Percentiles rank a stretch among this genome's conserved stretches.
Conservation (phyloP, 257 asterid genomes). For the Petrea volubilis region DNA sequence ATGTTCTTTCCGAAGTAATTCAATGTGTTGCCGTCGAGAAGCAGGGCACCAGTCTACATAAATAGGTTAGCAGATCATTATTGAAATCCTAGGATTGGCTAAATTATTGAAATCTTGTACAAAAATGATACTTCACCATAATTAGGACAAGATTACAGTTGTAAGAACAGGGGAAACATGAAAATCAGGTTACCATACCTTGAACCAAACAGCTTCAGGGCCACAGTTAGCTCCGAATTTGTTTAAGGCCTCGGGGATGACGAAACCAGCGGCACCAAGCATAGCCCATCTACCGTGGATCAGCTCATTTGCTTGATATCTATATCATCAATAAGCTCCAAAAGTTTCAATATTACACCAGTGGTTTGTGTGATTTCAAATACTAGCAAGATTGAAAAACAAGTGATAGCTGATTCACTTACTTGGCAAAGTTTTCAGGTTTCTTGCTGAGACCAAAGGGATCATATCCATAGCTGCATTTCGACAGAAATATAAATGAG, state of each 20-base stretch:
- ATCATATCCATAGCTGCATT: conserved; percentile 92
- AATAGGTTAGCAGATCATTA: conserved; percentile 1
- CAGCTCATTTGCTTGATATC: conserved; percentile 89
- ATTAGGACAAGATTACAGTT: background rate
- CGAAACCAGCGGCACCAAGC: conserved; percentile 98
- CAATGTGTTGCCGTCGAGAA: conserved; percentile 96
- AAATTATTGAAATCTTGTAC: background rate
- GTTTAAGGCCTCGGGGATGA: conserved; percentile 98
- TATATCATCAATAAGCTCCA: conserved; percentile 19
- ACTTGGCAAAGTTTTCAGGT: conserved; percentile 89
- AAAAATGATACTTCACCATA: background rate
- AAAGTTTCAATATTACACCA: background rate
- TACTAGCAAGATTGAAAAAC: background rate
- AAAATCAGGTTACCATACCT: conserved; percentile 38
- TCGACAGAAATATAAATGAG: background rate
- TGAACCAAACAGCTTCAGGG: conserved; percentile 99
- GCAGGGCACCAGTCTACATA: conserved; percentile 88
- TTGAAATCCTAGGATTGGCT: background rate
- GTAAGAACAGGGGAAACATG: background rate
- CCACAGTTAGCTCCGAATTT: conserved; percentile 94
- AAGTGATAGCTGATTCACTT: conserved; percentile 15
- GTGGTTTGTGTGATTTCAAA: background rate
- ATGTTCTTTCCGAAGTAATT: conserved; percentile 89
- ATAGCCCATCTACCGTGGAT: conserved; percentile 98
- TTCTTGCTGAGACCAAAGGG: conserved; percentile 98